A percentile compares a stretch with the other conserved stretches of the same genome.
phyloP scores from a whole-genome alignment of 805 yeast genomes.

The Sugiyamaella americana region DNA sequence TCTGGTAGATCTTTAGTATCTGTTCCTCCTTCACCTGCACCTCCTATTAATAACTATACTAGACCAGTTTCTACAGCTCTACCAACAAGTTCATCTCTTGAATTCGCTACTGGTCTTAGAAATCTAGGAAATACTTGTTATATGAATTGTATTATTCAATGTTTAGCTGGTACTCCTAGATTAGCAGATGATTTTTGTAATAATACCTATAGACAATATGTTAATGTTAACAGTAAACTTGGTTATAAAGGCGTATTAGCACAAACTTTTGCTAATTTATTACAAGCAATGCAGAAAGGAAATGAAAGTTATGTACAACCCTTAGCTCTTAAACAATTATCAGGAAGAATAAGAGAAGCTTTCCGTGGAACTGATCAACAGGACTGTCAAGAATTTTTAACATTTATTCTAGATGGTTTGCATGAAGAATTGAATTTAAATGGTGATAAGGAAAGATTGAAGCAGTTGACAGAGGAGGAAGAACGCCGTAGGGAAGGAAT shows the following conservation, averaged over 20 bases:
- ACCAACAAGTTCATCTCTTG: conserved; percentile 13
- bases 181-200: conserved; percentile 56
- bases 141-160: conserved; percentile 87
- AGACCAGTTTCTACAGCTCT: background rate
- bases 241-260: conserved; percentile 82
- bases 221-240: conserved; percentile 63
- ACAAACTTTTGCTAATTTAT: conserved; percentile 55
- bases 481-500: conserved; percentile 65
- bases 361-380: conserved; percentile 71
- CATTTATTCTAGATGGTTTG: conserved; percentile 64
- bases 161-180: conserved; percentile 67
- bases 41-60: background rate
- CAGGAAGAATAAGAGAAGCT: conserved; percentile 60
- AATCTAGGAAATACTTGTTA: conserved; percentile 91
- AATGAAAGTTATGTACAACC: conserved; percentile 52
- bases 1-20: background rate
- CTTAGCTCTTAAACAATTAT: conserved; percentile 52
- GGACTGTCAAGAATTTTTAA: conserved; percentile 78
- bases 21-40: conserved; percentile 3
- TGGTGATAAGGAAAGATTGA: conserved; percentile 48
- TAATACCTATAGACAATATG: conserved; percentile 56
- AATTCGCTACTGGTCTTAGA: conserved; percentile 61
- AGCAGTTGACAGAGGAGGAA: conserved; percentile 63
- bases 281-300: conserved; percentile 47
- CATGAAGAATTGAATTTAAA: conserved; percentile 78